Conservation (phyloP, 2,329 filamentous ascomycete species). For the Ascomycota sp. region DNA sequence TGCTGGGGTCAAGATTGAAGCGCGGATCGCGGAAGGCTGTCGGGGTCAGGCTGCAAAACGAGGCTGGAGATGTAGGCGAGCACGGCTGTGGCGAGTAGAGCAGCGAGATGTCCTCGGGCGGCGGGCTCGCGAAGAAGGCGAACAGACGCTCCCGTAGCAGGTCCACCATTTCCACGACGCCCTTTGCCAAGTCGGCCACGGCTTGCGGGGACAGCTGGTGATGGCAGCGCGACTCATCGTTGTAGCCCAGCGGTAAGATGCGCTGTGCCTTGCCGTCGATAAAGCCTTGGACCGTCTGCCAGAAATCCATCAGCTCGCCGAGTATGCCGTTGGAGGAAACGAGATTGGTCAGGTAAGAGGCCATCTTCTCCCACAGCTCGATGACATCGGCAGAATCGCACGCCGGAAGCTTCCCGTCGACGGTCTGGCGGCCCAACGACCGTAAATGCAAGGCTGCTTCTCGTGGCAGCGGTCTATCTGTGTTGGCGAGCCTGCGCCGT, state of each 20-base stretch:
- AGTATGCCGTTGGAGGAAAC: slow-evolving; percentile 64
- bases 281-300: slow-evolving; percentile 81
- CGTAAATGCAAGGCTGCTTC: slow-evolving; percentile 57
- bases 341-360: slow-evolving; percentile 51
- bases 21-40: slow-evolving; percentile 46
- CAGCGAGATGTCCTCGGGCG: slow-evolving; percentile 75
- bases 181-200: slow-evolving; percentile 52
- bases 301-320: slow-evolving; percentile 81
- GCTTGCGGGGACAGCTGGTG: slow-evolving; percentile 59
- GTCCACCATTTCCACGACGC: slow-evolving; percentile 62
- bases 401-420: slow-evolving; percentile 37
- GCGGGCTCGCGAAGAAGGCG: slow-evolving; percentile 69
- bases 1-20: slow-evolving; percentile 62
- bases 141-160: slow-evolving; percentile 62
- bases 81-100: slow-evolving; percentile 63
- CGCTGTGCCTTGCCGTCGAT: slow-evolving; percentile 70
- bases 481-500: slow-evolving; percentile 56
- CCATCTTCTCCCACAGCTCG: slow-evolving; percentile 82
- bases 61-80: slow-evolving; percentile 36
- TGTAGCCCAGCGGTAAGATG: slow-evolving; percentile 58
- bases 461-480: slow-evolving; percentile 49
- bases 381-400: slow-evolving; percentile 67
- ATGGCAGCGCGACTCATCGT: slow-evolving; percentile 61
- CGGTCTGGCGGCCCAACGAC: slow-evolving; percentile 45
- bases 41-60: slow-evolving; percentile 23